phyloP scores from a whole-genome alignment of 2,329 filamentous ascomycete species.

The Blastomyces emzantsi region DNA sequence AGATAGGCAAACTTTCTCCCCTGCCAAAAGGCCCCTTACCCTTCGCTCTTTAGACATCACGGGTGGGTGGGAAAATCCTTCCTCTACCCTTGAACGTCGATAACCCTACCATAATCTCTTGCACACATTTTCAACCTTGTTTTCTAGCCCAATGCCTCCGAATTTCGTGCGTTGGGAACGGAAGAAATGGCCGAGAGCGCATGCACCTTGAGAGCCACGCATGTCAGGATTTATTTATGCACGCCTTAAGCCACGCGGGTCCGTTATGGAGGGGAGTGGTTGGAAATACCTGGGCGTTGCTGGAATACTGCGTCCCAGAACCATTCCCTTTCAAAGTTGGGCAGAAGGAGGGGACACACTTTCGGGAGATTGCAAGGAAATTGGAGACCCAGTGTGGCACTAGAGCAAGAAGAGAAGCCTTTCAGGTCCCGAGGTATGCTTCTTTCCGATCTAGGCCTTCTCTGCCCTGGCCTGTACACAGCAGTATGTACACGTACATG shows the following conservation, averaged over 20 bases:
- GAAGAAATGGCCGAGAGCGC: neutral
- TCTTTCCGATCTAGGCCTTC: neutral
- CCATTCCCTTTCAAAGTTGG: neutral
- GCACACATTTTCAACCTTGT: neutral
- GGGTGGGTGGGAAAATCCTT: neutral
- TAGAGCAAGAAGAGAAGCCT: neutral
- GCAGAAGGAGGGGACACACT: neutral
- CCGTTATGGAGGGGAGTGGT: neutral
- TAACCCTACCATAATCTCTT: neutral
- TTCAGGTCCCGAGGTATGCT: neutral
- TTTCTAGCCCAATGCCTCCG: neutral
- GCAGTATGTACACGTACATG: neutral
- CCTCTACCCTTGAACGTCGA: neutral
- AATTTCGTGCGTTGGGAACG: neutral
- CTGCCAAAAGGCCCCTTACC: too few species aligned
- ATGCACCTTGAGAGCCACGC: neutral
- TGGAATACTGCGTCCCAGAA: neutral
- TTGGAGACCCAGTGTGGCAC: neutral
- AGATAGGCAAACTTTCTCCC: neutral
- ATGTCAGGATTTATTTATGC: neutral
- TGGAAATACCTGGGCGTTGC: neutral
- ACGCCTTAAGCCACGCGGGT: neutral
- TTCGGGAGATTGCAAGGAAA: neutral
- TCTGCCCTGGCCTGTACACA: neutral
- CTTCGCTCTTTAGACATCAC: neutral